These are phyloP conservation scores for Suillus variegatus DNA, from an alignment of 768 basidiomycete genomes.

Conservation along the genomic window DNA sequence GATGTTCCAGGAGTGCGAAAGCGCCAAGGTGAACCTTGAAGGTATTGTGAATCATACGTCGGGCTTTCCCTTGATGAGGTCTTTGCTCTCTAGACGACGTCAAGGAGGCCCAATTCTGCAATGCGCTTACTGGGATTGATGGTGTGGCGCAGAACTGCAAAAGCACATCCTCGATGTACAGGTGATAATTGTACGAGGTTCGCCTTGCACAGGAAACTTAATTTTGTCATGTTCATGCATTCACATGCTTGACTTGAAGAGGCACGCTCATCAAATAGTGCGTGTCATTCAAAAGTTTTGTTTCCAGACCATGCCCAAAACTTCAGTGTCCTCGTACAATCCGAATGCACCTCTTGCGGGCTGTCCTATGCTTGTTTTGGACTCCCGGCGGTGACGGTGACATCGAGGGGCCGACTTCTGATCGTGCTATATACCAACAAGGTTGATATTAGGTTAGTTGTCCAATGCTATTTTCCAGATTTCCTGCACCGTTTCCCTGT, in stretches of 20 bases:
- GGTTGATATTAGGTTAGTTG: not conserved
- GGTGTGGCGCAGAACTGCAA: not conserved
- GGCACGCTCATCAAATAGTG: not conserved
- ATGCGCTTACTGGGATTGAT: not conserved
- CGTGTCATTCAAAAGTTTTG: slow-evolving; percentile 37
- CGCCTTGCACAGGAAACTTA: not conserved
- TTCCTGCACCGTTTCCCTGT: not conserved
- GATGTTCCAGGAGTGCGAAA: not conserved
- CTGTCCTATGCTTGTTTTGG: not conserved
- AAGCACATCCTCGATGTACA: not conserved
- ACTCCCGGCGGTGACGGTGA: not conserved
- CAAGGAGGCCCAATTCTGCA: not conserved
- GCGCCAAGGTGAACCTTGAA: not conserved
- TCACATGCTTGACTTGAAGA: slow-evolving; percentile 26
- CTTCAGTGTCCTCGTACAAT: not conserved
- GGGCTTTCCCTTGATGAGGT: not conserved
- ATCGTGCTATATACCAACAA: not conserved
- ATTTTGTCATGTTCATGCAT: not conserved
- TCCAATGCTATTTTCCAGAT: not conserved
- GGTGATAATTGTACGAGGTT: not conserved
- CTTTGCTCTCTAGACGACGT: not conserved
- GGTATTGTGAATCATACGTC: not conserved
- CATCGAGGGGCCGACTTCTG: not conserved
- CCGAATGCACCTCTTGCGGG: not conserved
- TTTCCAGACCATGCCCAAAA: not conserved